phyloP scores from a whole-genome alignment of 495 filamentous ascomycete genomes.

The Pyronema domesticum region DNA sequence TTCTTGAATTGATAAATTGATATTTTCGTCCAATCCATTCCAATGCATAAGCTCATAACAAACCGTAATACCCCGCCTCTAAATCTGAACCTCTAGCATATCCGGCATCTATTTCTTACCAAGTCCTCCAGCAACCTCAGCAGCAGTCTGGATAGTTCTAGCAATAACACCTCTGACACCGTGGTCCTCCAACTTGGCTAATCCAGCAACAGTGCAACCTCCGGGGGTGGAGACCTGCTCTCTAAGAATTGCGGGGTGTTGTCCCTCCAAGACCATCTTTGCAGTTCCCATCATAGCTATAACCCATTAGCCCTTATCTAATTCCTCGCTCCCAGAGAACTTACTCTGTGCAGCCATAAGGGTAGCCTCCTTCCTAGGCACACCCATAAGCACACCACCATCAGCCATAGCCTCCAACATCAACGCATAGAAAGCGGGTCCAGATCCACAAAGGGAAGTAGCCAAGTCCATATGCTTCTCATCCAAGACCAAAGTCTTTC shows the following conservation, averaged over 20 bases:
- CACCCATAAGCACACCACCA: conserved; percentile 63
- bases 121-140: conserved; percentile 54
- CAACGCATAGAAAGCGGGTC: conserved; percentile 63
- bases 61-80: too few relatives aligned
- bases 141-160: conserved; percentile 58
- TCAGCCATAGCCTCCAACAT: conserved; percentile 61
- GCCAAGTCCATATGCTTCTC: conserved; percentile 52
- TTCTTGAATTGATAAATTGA: too few relatives aligned
- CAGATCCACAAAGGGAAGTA: conserved; percentile 59
- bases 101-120: conserved; percentile 30
- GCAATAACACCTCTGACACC: conserved; percentile 50
- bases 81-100: too few relatives aligned
- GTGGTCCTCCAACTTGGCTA: conserved; percentile 61
- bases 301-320: not conserved
- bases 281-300: conserved; percentile 46
- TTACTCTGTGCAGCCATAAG: conserved; percentile 66
- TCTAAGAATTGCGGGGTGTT: conserved; percentile 56
- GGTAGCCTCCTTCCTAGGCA: conserved; percentile 59
- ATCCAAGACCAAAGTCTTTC: conserved; percentile 46
- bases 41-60: too few relatives aligned
- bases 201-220: conserved; percentile 61
- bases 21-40: too few relatives aligned
- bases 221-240: conserved; percentile 69
- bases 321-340: conserved; percentile 5
- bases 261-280: conserved; percentile 48